A percentile compares a stretch with the other conserved stretches of the same genome.
Conservation (phyloP, 805 yeast genomes). For the Metschnikowia henanensis region DNA sequence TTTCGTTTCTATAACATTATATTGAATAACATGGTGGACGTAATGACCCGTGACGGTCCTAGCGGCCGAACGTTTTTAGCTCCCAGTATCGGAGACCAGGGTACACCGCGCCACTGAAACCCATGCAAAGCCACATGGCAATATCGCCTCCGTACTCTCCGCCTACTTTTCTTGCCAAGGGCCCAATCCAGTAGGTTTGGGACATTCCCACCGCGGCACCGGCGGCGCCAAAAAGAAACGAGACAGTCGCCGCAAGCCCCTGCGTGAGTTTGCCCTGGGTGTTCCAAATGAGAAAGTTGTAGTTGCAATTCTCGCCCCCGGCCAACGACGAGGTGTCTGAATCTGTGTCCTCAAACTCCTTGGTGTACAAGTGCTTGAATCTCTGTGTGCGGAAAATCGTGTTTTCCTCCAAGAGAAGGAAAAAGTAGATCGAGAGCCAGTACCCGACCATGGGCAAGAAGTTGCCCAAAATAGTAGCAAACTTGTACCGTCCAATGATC, state of each 20-base stretch:
- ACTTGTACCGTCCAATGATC: conserved; percentile 71
- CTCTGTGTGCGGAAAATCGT: conserved; percentile 58
- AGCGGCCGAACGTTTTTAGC: conserved; percentile 44
- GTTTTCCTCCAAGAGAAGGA: conserved; percentile 72
- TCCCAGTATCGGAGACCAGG: conserved; percentile 69
- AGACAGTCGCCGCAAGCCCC: conserved; percentile 68
- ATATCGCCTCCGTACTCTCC: conserved; percentile 68
- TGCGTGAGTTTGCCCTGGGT: conserved; percentile 56
- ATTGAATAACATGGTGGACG: too few species aligned
- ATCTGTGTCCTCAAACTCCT: conserved; percentile 27
- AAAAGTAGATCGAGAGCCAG: conserved; percentile 83
- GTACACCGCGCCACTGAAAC: conserved; percentile 61
- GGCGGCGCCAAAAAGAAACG: conserved; percentile 69
- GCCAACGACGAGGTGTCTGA: conserved; percentile 12
- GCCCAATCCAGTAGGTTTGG: conserved; percentile 82
- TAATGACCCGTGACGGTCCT: neutral
- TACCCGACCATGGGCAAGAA: conserved; percentile 91
- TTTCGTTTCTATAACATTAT: too few species aligned
- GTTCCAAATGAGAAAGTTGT: conserved; percentile 55
- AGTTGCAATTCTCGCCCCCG: conserved; percentile 13
- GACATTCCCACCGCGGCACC: conserved; percentile 90
- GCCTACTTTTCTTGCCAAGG: conserved; percentile 60
- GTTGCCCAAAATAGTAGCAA: conserved; percentile 71
- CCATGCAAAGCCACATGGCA: conserved; percentile 80
- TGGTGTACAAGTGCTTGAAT: conserved; percentile 31